Percentiles rank a stretch among this genome's conserved stretches.
These are phyloP conservation scores for Polyporus arcularius DNA, from an alignment of 768 basidiomycete species.

Conservation along the genomic window DNA sequence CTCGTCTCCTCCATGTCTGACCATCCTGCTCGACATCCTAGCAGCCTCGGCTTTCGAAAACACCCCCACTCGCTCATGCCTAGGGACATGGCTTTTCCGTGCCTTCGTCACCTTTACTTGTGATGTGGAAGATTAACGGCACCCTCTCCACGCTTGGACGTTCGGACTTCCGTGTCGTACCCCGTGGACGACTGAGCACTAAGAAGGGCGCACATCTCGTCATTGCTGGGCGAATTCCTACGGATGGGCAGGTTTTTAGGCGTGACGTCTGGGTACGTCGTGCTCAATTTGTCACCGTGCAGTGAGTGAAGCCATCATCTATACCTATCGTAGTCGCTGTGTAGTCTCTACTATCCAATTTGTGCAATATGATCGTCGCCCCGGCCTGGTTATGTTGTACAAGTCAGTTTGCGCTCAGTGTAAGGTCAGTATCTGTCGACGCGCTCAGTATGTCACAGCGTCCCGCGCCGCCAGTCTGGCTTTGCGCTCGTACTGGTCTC, in stretches of 20 bases:
- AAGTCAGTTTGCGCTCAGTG: no score
- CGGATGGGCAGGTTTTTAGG: background rate
- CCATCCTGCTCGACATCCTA: no score
- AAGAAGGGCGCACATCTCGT: constrained; percentile 54
- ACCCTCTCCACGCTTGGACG: constrained; percentile 81
- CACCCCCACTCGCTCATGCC: constrained; percentile 68
- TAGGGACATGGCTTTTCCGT: constrained; percentile 69
- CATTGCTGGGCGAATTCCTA: background rate
- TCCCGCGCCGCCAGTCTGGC: no score
- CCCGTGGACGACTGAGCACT: constrained; percentile 76
- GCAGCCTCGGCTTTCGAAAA: background rate
- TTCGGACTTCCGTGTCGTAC: constrained; percentile 29
- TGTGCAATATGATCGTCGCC: no score
- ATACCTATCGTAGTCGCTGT: no score
- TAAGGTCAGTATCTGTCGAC: no score
- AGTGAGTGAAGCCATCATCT: no score
- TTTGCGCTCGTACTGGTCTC: no score
- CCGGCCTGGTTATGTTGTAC: background rate
- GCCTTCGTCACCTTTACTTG: constrained; percentile 84
- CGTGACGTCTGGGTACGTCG: background rate
- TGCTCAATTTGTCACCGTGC: no score
- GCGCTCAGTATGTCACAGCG: no score
- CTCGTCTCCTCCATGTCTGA: background rate
- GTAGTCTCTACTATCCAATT: no score
- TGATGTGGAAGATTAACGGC: constrained; percentile 63